Evolutionary conservation across 179 eudicot genomes (phyloP), one percentile per base, ranked within the genome.

Genomic region (Actinidia chinensis): DNA sequence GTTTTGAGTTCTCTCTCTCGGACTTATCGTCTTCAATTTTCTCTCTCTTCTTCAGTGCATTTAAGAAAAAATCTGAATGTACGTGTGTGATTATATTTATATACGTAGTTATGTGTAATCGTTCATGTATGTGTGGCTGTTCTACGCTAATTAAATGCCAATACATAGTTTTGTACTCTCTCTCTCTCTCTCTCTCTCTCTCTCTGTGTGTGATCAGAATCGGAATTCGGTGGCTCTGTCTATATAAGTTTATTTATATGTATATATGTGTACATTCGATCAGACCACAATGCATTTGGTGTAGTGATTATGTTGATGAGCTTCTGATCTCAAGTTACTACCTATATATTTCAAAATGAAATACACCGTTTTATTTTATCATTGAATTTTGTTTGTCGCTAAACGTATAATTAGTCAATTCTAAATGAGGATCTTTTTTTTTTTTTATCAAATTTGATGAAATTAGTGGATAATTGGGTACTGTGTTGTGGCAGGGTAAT

Each of bases 401-500:
- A 47, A 12, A 48, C 46, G 20, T 70, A 6, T 42, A 17, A 23
- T 11, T n/a, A 2, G 56, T 4, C 48, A 22, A 25, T 25, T 71
- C 59, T 71, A 50, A 11, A 47, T 22, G 52, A 14, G 7, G 28
- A 46, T 7, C 8, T 14, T 8, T 11, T 8, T 17, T 10, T 25
- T 1, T 22, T 15, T 76, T 44, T 23, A 52, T 46, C 36, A 64
- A 64, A 3, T 47, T 46, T 5, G 4, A 18, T 12, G 78, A 17
- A 25, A 60, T 17, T 78, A 20, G 28, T 36, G 68, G 76, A 59
- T 66, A 18, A 52, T 12, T 67, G 64, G 54, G 68, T 70, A 52
- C 25, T 70, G 71, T 56, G n/a, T 18, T 68, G 47, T 69, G 48
- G 59, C 58, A 65, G 67, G 67, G 68, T 61, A 44, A 68, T 48